Evolutionary conservation across 345 rosid species (phyloP).

Genomic region (Bruguiera gymnorhiza): DNA sequence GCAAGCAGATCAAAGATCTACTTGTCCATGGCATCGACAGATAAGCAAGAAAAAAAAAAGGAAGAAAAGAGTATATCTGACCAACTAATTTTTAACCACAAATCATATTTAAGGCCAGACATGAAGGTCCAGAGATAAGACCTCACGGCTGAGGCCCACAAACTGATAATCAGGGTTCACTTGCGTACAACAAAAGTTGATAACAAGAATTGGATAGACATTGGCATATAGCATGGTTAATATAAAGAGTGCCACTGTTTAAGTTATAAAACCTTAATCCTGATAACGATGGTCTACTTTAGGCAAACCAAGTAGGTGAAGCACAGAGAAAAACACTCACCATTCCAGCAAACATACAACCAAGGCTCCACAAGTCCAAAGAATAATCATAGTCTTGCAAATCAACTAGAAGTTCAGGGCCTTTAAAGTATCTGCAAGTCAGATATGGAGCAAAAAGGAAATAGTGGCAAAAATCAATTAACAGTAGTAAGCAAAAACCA

Average conservation of each 20-base stretch:
- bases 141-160: neutral
- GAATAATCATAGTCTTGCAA: slow-evolving; percentile 98
- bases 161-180: slow-evolving; percentile 7
- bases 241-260: too few species aligned
- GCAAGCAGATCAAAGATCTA: slow-evolving; percentile 28
- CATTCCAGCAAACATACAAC: slow-evolving; percentile 99
- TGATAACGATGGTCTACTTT: neutral
- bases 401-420: slow-evolving; percentile 98
- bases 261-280: neutral
- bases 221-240: too few species aligned
- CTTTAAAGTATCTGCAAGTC: slow-evolving; percentile 81
- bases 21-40: slow-evolving; percentile 14
- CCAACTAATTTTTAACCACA: neutral
- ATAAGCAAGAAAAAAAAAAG: slow-evolving; percentile 1
- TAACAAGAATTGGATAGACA: slow-evolving; percentile 10
- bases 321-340: slow-evolving; percentile 36
- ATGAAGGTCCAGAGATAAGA: neutral
- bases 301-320: neutral
- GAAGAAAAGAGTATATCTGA: neutral
- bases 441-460: neutral
- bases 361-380: slow-evolving; percentile 97
- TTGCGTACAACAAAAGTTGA: slow-evolving; percentile 23
- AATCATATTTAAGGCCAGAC: neutral
- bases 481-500: neutral
- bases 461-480: neutral